Percentiles rank a stretch among this genome's conserved stretches.
phyloP scores from a whole-genome alignment of 2,329 filamentous ascomycete genomes.

The Diaporthe capsici region DNA sequence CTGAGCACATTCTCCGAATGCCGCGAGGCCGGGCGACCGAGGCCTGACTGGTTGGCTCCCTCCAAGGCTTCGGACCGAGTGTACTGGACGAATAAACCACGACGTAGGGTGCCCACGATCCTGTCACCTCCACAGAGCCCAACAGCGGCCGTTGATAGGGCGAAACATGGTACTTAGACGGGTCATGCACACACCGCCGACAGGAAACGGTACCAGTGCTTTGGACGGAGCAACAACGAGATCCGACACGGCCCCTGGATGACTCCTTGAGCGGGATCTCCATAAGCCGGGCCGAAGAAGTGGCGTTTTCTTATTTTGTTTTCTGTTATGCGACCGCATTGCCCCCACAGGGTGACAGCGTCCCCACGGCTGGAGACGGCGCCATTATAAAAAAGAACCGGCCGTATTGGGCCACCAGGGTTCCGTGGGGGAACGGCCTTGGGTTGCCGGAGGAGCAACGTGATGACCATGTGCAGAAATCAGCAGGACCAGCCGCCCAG shows the following conservation, averaged over 20 bases:
- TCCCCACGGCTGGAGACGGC: not conserved
- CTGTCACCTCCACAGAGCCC: not conserved
- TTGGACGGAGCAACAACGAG: not conserved
- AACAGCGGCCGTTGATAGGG: not conserved
- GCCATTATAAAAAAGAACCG: slow-evolving; percentile 11
- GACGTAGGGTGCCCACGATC: not conserved
- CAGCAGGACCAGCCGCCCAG: not conserved
- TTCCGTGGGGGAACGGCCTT: not conserved
- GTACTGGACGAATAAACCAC: not conserved
- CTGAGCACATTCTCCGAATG: not conserved
- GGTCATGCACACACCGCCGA: not conserved
- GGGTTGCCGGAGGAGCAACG: not conserved
- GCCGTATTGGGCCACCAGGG: not conserved
- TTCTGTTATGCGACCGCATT: not conserved
- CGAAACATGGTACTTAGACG: not conserved
- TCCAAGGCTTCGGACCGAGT: not conserved
- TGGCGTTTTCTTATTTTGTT: not conserved
- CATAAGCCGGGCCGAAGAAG: slow-evolving; percentile 1
- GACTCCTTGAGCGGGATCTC: not conserved
- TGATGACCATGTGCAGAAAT: slow-evolving; percentile 21
- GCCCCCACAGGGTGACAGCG: slow-evolving; percentile 5
- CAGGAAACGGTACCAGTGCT: not conserved
- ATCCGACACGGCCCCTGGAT: not conserved
- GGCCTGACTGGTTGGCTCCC: not conserved
- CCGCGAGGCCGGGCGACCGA: not conserved